Percentiles rank a stretch among this genome's conserved stretches.
Conservation (phyloP, 768 basidiomycete species). For the Boletus vinaceobasis region DNA sequence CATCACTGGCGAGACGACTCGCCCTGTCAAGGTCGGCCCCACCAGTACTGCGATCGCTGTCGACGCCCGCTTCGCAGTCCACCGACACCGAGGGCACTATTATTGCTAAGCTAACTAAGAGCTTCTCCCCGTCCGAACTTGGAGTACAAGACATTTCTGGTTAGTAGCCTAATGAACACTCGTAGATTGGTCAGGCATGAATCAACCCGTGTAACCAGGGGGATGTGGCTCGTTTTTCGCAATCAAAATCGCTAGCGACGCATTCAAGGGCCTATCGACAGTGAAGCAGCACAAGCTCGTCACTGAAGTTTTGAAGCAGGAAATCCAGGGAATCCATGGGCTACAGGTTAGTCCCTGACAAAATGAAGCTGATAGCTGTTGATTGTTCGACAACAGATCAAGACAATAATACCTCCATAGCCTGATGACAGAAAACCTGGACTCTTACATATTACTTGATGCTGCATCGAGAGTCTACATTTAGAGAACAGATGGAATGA, state of each 20-base stretch:
- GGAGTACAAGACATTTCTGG: constrained; percentile 95
- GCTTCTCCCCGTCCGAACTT: constrained; percentile 76
- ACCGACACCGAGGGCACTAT: constrained; percentile 46
- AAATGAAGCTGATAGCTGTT: neutral
- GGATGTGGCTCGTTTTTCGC: constrained; percentile 98
- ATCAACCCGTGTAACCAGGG: constrained; percentile 44
- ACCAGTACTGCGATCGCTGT: constrained; percentile 30
- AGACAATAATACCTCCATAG: constrained; percentile 36
- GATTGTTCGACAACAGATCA: constrained; percentile 34
- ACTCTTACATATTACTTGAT: neutral
- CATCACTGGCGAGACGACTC: constrained; percentile 35
- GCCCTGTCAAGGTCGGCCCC: constrained; percentile 15
- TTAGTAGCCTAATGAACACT: constrained; percentile 33
- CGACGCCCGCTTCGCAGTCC: constrained; percentile 23
- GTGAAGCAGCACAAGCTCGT: constrained; percentile 95
- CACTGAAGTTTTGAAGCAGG: constrained; percentile 79
- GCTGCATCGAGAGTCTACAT: constrained; percentile 5
- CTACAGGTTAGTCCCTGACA: constrained; percentile 65
- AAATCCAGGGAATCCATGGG: constrained; percentile 90
- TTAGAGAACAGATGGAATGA: constrained; percentile 5
- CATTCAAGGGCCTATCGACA: constrained; percentile 80
- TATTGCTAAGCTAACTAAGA: constrained; percentile 69
- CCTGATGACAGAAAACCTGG: neutral
- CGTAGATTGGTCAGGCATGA: neutral
- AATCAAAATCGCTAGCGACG: constrained; percentile 79